phyloP scores from a whole-genome alignment of 106 monocot species.

The Phalaenopsis equestris region DNA sequence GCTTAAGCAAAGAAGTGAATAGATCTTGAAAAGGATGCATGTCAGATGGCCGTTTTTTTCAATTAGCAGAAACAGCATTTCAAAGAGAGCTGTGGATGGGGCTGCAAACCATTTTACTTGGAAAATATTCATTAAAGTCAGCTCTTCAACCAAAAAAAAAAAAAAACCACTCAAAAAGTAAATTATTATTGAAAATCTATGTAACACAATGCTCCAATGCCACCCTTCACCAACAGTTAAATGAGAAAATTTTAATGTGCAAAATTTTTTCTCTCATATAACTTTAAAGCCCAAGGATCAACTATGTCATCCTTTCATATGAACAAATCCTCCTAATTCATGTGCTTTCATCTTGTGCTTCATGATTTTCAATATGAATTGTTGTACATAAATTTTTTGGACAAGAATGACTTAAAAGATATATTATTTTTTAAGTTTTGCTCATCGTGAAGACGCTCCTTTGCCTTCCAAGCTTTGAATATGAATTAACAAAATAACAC shows the following conservation, averaged over 20 bases:
- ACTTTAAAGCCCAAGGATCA: neutral
- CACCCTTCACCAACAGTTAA: no score
- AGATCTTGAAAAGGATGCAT: neutral
- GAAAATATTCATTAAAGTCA: neutral
- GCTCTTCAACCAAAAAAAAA: neutral
- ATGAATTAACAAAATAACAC: neutral
- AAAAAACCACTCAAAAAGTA: neutral
- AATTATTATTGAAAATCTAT: neutral
- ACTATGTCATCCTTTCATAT: neutral
- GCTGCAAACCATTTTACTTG: neutral
- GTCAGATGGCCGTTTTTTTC: neutral
- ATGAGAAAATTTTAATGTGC: neutral
- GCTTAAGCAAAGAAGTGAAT: neutral
- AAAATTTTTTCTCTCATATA: neutral
- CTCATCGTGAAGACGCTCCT: neutral
- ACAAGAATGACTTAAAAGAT: neutral
- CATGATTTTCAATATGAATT: neutral
- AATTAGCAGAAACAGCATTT: neutral
- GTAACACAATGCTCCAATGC: neutral
- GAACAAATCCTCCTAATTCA: neutral
- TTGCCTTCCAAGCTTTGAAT: neutral
- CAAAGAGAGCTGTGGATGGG: neutral
- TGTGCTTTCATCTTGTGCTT: neutral
- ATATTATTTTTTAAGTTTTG: neutral
- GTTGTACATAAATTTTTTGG: neutral